phyloP scores from a whole-genome alignment of 1,284 basidiomycete species.

The Melampsora medusae region DNA sequence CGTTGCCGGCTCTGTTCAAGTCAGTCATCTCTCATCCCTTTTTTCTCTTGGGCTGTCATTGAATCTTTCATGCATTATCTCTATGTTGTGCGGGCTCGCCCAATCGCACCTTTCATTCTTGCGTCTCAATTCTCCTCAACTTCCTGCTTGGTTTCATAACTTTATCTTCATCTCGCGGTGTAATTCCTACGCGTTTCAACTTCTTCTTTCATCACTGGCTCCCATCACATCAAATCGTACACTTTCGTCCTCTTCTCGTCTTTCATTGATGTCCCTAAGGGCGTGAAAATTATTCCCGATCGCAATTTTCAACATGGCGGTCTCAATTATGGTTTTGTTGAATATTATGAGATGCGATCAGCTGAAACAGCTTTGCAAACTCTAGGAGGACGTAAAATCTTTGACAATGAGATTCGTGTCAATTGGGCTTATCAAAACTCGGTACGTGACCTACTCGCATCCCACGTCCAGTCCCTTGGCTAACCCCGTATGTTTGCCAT shows the following conservation, averaged over 20 bases:
- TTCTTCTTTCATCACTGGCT: not conserved
- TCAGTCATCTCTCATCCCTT: conserved; percentile 41
- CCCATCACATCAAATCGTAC: conserved; percentile 12
- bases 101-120: not conserved
- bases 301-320: conserved; percentile 95
- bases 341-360: conserved; percentile 89
- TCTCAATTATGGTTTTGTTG: conserved; percentile 97
- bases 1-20: conserved; percentile 46
- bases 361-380: conserved; percentile 95
- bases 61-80: conserved; percentile 24
- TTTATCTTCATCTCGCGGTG: conserved; percentile 48
- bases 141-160: conserved; percentile 3
- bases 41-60: conserved; percentile 36
- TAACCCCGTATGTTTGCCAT: not conserved
- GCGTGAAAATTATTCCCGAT: conserved; percentile 98
- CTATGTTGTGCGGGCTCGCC: conserved; percentile 7
- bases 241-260: not conserved
- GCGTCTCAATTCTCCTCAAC: not conserved
- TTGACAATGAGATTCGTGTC: conserved; percentile 86
- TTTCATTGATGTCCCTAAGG: conserved; percentile 73
- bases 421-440: conserved; percentile 94
- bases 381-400: conserved; percentile 94
- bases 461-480: not conserved
- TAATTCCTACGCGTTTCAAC: conserved; percentile 6
- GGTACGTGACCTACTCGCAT: conserved; percentile 7